Evolutionary conservation across 768 basidiomycete genomes (phyloP).

Genomic region (Asterophora lycoperdoides): DNA sequence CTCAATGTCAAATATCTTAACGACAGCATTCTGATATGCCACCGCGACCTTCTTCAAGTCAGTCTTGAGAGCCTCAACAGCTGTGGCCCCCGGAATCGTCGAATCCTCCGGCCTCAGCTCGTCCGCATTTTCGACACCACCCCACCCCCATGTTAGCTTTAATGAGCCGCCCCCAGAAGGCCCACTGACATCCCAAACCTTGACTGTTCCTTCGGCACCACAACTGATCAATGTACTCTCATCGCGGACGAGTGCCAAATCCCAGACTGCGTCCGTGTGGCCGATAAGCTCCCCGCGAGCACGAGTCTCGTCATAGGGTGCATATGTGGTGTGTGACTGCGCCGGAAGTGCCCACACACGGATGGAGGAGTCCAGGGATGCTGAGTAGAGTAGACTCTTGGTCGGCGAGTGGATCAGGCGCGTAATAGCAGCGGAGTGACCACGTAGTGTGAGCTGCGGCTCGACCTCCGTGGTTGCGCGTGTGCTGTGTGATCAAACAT

Average conservation of each 20-base stretch:
- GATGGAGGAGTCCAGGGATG: slow-evolving; percentile 90
- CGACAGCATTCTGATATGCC: slow-evolving; percentile 82
- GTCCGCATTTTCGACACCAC: slow-evolving; percentile 53
- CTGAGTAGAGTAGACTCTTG: slow-evolving; percentile 79
- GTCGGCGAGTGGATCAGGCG: slow-evolving; percentile 76
- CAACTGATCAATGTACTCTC: slow-evolving; percentile 84
- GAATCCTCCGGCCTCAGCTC: slow-evolving; percentile 43
- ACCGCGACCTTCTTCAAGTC: slow-evolving; percentile 87
- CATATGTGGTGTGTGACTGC: slow-evolving; percentile 81
- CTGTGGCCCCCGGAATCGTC: slow-evolving; percentile 68
- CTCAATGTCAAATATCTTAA: slow-evolving; percentile 91
- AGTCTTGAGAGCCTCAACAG: slow-evolving; percentile 77
- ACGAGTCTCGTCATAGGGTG: slow-evolving; percentile 79
- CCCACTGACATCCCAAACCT: slow-evolving; percentile 87
- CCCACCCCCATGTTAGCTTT: slow-evolving; percentile 76
- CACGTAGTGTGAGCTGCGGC: slow-evolving; percentile 89
- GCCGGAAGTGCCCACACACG: slow-evolving; percentile 84
- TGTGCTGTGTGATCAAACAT: slow-evolving; percentile 36
- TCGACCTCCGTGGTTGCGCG: slow-evolving; percentile 83
- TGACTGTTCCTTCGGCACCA: slow-evolving; percentile 87
- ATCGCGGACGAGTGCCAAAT: slow-evolving; percentile 79
- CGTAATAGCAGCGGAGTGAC: slow-evolving; percentile 90
- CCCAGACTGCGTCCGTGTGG: slow-evolving; percentile 97
- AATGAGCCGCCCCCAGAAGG: slow-evolving; percentile 61
- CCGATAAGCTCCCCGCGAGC: slow-evolving; percentile 80